A percentile compares a stretch with the other conserved stretches of the same genome.
Evolutionary conservation across 257 asterid species (phyloP).

Genomic region (Galeopsis tetrahit): DNA sequence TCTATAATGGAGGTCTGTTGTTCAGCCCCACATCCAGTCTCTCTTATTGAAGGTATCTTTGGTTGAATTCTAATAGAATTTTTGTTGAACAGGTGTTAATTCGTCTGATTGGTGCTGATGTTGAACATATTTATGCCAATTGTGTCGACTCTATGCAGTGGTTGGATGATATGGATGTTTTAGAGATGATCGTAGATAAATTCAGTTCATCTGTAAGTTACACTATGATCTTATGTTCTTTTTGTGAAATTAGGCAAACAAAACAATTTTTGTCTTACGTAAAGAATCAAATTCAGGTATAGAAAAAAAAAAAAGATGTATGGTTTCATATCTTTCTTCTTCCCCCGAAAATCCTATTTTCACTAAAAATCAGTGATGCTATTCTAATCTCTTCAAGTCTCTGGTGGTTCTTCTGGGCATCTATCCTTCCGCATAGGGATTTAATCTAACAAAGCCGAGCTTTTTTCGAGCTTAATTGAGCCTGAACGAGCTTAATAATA

Average conservation of each 20-base stretch:
- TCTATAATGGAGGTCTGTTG: conserved; percentile 86
- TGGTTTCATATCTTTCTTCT: background rate
- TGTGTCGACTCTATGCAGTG: conserved; percentile 76
- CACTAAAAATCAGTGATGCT: background rate
- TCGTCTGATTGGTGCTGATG: conserved; percentile 76
- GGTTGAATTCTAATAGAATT: conserved; percentile 32
- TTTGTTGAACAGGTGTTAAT: conserved; percentile 70
- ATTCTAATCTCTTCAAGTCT: conserved; percentile 20
- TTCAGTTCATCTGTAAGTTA: conserved; percentile 92
- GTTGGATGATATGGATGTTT: conserved; percentile 80
- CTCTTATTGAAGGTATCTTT: conserved; percentile 27
- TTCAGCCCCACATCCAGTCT: conserved; percentile 24
- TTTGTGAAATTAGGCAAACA: background rate
- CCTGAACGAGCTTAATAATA: too few species aligned
- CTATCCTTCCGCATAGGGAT: background rate
- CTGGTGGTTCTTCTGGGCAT: background rate
- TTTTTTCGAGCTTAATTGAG: too few species aligned
- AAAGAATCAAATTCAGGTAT: background rate
- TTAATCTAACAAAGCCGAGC: too few species aligned
- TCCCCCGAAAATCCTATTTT: background rate
- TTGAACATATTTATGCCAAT: conserved; percentile 66
- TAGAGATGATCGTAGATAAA: conserved; percentile 84
- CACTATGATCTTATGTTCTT: background rate
- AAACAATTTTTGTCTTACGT: background rate
- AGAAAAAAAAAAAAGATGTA: background rate